Base-by-base conservation (phyloP, 257 asterid genomes). In the Salvia hispanica region DNA sequence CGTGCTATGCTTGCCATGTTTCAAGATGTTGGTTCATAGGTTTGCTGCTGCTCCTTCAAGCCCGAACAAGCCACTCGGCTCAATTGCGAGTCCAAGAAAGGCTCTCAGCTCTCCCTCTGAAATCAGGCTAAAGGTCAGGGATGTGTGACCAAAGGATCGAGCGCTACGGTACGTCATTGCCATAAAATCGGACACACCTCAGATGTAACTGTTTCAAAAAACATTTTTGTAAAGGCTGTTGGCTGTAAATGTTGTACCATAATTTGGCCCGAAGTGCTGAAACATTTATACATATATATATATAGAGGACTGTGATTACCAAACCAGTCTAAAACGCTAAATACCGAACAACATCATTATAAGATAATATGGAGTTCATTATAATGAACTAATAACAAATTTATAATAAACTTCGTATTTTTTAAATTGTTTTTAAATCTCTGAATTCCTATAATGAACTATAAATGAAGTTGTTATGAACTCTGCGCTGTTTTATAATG, bases 121-220 rank as follows among this genome's bases (percentile, higher is more conserved):
- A 68, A 81, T 90, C 52, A 80, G 82, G 82, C 82, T 86, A 18
- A 86, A 92, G 79, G 89, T 87, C 50, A 84, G 25, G 98, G 91
- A 83, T 72, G 93, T 76, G 43, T 92, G 71, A 80, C 64, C 15
- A 3, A 7, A 37, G 42, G 7, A 37, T 3, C 9, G 0, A 21
- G 25, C 25, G 25, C 25, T 21, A 54, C n/a, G 59, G 8, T 54
- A 58, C 43, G 46, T 28, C 25, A 3, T 33, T 15, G 63, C 46
- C 25, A 21, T 21, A 21, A 21, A 21, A 3, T 33, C 14, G 60
- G 43, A 54, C 15, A 54, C 4, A 54, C 59, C 15, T 9, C 15
- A 47, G 63, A 13, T 47, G 50, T 12, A 44, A 51, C 51, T 50
- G 56, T 43, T 34, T n/a, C n/a, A 21, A 47, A 55, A 63, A 43